Base-by-base conservation (phyloP, 129 eudicot species). In the Dittrichia graveolens region DNA sequence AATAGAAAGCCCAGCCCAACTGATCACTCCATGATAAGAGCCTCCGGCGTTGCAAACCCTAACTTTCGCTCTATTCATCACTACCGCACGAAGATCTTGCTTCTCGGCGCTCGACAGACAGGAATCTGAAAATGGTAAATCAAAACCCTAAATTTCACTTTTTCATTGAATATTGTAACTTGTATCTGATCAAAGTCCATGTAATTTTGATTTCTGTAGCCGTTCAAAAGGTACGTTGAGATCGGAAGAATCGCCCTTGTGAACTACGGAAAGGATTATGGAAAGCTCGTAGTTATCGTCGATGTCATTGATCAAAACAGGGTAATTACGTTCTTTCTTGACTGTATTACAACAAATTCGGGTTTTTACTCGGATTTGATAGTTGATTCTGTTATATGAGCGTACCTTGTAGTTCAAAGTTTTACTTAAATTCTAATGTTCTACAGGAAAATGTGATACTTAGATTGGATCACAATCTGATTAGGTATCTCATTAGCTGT, bases 211-310 rank as follows among this genome's bases (percentile, higher is more conserved):
- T 79, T 9, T 60, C 42, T 71, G 75, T 58, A 90, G 97, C 95
- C 97, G 85, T 91, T 91, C 91, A 91, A 87, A 86, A 85, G 97
- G 79, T 91, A 81, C 79, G 91, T 91, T 3, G 97, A 91, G 87
- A 82, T 91, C 69, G 97, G 97, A 69, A 77, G 97, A 72, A 86
- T 91, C 7, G 95, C 97, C 44, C 87, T 91, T 7, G 86, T 88
- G 41, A 91, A 91, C 83, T 91, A 83, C 75, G 95, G 95, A 41
- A 73, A 88, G 73, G 97, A 91, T 50, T 91, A 91, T 54, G 97
- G 97, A 57, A 80, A 74, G 72, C 97, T 91, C 64, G 95, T 91
- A 10, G 97, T 91, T 71, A 91, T 91, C 79, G 95, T 91, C 24
- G 97, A 88, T 71, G 95, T 91, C 44, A 82, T 91, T 40, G 95